phyloP scores from a whole-genome alignment of 169 alveolate genomes.

The Plasmodium falciparum region DNA sequence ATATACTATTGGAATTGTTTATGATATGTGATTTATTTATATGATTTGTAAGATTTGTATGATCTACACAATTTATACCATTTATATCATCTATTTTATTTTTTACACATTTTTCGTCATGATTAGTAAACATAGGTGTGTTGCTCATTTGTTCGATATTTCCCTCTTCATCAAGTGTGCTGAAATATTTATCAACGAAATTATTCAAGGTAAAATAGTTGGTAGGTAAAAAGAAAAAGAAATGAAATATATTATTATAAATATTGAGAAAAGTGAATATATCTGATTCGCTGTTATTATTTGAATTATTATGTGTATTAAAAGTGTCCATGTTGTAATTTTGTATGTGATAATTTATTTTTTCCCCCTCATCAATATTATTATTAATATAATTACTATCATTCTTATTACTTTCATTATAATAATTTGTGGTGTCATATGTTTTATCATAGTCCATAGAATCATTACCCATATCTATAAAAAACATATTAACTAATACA shows the following conservation, averaged over 20 bases:
- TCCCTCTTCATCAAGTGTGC: neutral
- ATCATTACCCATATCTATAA: constrained; percentile 1
- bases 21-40: no score
- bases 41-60: no score
- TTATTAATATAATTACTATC: neutral
- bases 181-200: constrained; percentile 16
- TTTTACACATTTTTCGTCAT: neutral
- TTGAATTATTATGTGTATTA: neutral
- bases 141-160: neutral
- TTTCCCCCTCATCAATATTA: neutral
- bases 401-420: neutral
- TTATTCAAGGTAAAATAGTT: constrained; percentile 33
- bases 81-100: neutral
- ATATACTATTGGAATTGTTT: no score
- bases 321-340: neutral
- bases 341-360: neutral
- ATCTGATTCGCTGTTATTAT: constrained; percentile 15
- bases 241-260: constrained; percentile 49
- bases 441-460: no score
- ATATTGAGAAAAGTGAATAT: constrained; percentile 45
- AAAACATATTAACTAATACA: constrained; percentile 27
- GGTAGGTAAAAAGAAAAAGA: constrained; percentile 52
- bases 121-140: neutral
- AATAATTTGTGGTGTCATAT: neutral
- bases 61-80: neutral